Base-by-base conservation (phyloP, 225 moss, liverwort and hornwort genomes). In the Takakia lepidozioides region DNA sequence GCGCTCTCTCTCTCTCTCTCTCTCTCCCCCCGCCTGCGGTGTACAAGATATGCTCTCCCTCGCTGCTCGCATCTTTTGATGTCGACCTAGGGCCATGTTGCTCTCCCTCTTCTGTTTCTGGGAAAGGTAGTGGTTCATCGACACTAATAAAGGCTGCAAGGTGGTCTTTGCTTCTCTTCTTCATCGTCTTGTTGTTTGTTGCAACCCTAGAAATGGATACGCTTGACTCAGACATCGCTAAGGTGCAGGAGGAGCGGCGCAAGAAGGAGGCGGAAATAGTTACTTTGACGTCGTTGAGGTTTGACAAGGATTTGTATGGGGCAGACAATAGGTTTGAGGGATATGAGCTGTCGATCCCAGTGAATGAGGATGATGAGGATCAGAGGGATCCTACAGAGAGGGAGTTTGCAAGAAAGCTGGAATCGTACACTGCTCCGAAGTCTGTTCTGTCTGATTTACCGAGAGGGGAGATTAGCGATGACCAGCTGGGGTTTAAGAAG, bases 301-400 rank as follows among this genome's bases (percentile, higher is more conserved):
- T 90, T n/a, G 95, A 95, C 62, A 87, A 76, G 60, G 90, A 95
- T 73, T 71, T 95, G 66, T 95, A 95, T 27, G 87, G 90, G 16
- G 87, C 68, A 17, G 55, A 68, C 23, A 83, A 87, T 55, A 74
- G 87, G 58, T 95, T 95, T 48, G 95, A 98, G 65, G 95, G 95
- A 5, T 98, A 98, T 2, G 95, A 98, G 63, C 77, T 74, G 46
- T 90, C 90, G 2, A 90, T 98, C 61, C 74, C 86, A 14, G 74
- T 87, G 46, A 90, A 98, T 43, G 95, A 87, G 3, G 87, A 77
- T 1, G 95, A 98, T 19, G 90, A 98, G 0, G 95, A 98, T 23
- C 65, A 64, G 53, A 88, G 83, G 65, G 90, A 98, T 54, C 56
- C 84, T 10, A 66, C 66, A 6, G 90, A 87, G 62, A 73, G 87